These are phyloP conservation scores for Rhizomucor miehei DNA, from an alignment of 371 early-diverging fungal species.

Conservation along the genomic window DNA sequence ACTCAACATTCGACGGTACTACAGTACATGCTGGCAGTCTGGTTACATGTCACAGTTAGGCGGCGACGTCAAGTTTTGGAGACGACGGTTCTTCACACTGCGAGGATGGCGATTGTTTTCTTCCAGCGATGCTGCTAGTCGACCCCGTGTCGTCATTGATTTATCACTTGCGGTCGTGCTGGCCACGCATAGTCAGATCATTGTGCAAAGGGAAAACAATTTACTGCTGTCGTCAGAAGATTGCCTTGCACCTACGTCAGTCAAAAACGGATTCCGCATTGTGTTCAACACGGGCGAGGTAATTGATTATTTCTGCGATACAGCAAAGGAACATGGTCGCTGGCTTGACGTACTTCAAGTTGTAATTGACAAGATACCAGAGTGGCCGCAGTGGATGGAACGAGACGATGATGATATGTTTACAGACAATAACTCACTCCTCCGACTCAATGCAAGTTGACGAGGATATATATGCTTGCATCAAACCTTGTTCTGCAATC, in stretches of 20 bases:
- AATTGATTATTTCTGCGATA: slow-evolving; percentile 33
- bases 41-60: slow-evolving; percentile 37
- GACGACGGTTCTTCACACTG: slow-evolving; percentile 20
- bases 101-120: slow-evolving; percentile 22
- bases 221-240: slow-evolving; percentile 3
- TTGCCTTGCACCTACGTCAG: slow-evolving; percentile 11
- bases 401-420: slow-evolving; percentile 5
- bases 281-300: slow-evolving; percentile 24
- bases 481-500: too few species aligned
- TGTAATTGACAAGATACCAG: slow-evolving; percentile 15
- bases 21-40: slow-evolving; percentile 29
- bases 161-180: slow-evolving; percentile 22
- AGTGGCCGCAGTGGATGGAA: slow-evolving; percentile 22
- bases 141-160: slow-evolving; percentile 21
- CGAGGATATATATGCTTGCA: too few species aligned
- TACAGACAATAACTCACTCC: too few species aligned
- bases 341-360: slow-evolving; percentile 28
- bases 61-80: slow-evolving; percentile 31
- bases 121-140: slow-evolving; percentile 14
- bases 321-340: slow-evolving; percentile 15
- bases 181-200: slow-evolving; percentile 13
- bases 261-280: slow-evolving; percentile 27
- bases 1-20: slow-evolving; percentile 27
- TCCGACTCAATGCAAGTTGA: too few species aligned
- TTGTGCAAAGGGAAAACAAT: neutral